Evolutionary conservation across 2,329 filamentous ascomycete species (phyloP), one percentile per base, ranked within the genome.

Genomic region (Xylaria sp.): DNA sequence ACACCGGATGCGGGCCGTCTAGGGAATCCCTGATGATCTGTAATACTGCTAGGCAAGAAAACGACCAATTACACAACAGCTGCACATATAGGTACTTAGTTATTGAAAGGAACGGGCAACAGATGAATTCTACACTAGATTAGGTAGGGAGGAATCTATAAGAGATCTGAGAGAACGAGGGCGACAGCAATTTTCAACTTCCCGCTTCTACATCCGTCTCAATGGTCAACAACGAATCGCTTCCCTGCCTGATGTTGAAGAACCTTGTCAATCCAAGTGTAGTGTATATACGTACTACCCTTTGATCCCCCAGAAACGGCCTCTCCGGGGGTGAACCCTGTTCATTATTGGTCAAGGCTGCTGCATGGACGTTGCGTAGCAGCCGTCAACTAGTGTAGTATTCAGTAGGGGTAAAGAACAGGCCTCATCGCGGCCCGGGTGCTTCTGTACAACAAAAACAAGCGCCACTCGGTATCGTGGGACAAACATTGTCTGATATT

Each of bases 1-100:
- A 21, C 23, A 21, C 60, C 58, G 66, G 63, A 62, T 55, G 18
- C n/a, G 29, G 53, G 59, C 63, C 59, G 58, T 60, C 37, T 63
- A 59, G 37, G 47, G 37, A 51, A 48, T 48, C 53, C 54, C 63
- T 42, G 63, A 50, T 59, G 42, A 63, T 60, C 16, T 59, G 53
- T 69, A 61, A 50, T 63, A 55, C 27, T 66, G 50, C 35, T 37
- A 25, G 40, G 44, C 25, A 18, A 69, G 32, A 23, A 44, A 53
- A 54, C 25, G 44, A 42, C 51, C 35, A 58, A 61, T 65, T 61
- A 44, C 42, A 42, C 51, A 21, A 58, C 60, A 58, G 50, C 32
- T 35, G 25, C 50, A 57, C 27, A 44, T 27, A 29, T 13, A 25
- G 12, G 21, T 48, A 48, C 21, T 10, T n/a, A 29, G 47, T 32